Evolutionary conservation across 179 eudicot species (phyloP).

Genomic region (Nepenthes alata): DNA sequence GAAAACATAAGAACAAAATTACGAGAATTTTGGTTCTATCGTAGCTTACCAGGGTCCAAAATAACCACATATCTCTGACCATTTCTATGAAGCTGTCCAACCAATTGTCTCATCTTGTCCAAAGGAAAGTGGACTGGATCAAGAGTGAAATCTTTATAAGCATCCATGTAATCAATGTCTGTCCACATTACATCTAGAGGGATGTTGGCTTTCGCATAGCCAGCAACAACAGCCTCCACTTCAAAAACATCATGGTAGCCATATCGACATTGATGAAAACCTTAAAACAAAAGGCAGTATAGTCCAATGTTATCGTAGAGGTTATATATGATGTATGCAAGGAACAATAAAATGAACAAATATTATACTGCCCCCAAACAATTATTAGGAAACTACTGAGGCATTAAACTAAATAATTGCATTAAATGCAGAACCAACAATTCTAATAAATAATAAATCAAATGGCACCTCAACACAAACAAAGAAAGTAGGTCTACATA

Average conservation of each 20-base stretch:
- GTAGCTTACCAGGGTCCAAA: slow-evolving; percentile 47
- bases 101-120: slow-evolving; percentile 30
- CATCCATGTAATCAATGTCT: slow-evolving; percentile 66
- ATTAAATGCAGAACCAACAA: too few species aligned
- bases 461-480: too few species aligned
- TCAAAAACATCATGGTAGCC: slow-evolving; percentile 39
- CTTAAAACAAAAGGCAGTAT: slow-evolving; percentile 10
- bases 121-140: slow-evolving; percentile 44
- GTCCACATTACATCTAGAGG: slow-evolving; percentile 68
- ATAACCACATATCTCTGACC: slow-evolving; percentile 54
- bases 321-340: too few species aligned
- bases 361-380: too few species aligned
- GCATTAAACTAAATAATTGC: too few species aligned
- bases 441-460: too few species aligned
- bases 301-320: background rate
- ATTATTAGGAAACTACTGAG: too few species aligned
- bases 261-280: slow-evolving; percentile 60
- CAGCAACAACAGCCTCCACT: slow-evolving; percentile 32
- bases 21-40: background rate
- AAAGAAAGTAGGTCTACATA: too few species aligned
- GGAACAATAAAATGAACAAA: too few species aligned
- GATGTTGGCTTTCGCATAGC: slow-evolving; percentile 35
- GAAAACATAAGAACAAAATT: background rate
- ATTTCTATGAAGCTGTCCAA: slow-evolving; percentile 31
- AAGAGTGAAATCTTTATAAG: slow-evolving; percentile 46